Percentiles rank a stretch among this genome's conserved stretches.
Evolutionary conservation across 2,329 filamentous ascomycete genomes (phyloP).

Genomic region (Penicillium sp.): DNA sequence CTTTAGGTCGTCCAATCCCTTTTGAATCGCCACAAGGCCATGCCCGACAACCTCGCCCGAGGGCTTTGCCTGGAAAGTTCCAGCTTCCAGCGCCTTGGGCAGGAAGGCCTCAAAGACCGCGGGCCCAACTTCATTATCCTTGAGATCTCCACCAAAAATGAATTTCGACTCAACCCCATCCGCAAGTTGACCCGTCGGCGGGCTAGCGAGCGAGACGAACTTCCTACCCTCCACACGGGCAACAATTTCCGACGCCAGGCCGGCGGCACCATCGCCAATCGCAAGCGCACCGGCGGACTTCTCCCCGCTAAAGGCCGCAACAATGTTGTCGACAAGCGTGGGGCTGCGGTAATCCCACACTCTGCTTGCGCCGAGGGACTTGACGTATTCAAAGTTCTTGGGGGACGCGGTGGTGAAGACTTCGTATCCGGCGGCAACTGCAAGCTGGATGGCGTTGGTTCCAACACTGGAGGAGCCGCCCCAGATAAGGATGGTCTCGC

Average conservation of each 20-base stretch:
- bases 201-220: constrained; percentile 24
- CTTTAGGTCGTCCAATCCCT: constrained; percentile 24
- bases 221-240: constrained; percentile 23
- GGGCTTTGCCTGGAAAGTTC: constrained; percentile 36
- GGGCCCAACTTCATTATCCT: constrained; percentile 32
- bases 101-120: constrained; percentile 37
- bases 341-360: constrained; percentile 51
- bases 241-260: constrained; percentile 17
- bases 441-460: constrained; percentile 53
- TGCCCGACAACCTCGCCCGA: constrained; percentile 26
- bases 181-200: constrained; percentile 5
- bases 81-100: constrained; percentile 39
- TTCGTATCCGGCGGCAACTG: constrained; percentile 25
- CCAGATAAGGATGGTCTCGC: constrained; percentile 17
- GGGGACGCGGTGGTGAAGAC: constrained; percentile 20
- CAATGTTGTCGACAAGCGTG: constrained; percentile 23
- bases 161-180: constrained; percentile 28
- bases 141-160: constrained; percentile 29
- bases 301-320: constrained; percentile 20
- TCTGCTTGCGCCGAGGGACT: constrained; percentile 50
- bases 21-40: constrained; percentile 31
- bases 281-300: constrained; percentile 10
- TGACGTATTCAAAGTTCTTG: constrained; percentile 34
- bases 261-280: neutral
- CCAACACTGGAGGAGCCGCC: constrained; percentile 44